A percentile compares a stretch with the other conserved stretches of the same genome.
phyloP scores from a whole-genome alignment of 2,329 filamentous ascomycete genomes.

The Colletotrichum sp. region DNA sequence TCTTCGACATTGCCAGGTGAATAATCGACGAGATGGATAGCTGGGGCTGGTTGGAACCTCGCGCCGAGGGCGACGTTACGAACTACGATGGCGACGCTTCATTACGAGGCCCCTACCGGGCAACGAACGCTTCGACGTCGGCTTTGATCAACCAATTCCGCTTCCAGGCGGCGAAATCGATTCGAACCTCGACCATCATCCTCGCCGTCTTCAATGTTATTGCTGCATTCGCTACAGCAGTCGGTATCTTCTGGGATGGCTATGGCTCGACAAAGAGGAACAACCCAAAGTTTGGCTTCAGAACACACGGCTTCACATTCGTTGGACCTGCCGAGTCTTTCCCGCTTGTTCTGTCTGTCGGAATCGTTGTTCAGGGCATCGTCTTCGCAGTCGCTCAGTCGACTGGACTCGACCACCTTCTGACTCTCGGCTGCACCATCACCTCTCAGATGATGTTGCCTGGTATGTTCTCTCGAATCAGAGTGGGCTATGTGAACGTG shows the following conservation, averaged over 20 bases:
- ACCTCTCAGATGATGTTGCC: slow-evolving; percentile 65
- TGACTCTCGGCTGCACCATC: slow-evolving; percentile 56
- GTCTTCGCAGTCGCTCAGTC: slow-evolving; percentile 63
- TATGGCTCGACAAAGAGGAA: slow-evolving; percentile 51
- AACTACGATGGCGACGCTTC: slow-evolving; percentile 26
- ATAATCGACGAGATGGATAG: slow-evolving; percentile 24
- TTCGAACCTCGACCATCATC: slow-evolving; percentile 66
- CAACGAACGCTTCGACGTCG: slow-evolving; percentile 41
- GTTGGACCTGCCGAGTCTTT: slow-evolving; percentile 54
- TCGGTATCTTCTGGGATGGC: slow-evolving; percentile 62
- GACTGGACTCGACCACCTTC: slow-evolving; percentile 55
- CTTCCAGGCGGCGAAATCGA: slow-evolving; percentile 59
- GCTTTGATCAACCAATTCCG: slow-evolving; percentile 55
- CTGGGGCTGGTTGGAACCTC: slow-evolving; percentile 26
- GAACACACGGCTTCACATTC: slow-evolving; percentile 45
- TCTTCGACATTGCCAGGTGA: slow-evolving; percentile 23
- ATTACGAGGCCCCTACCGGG: slow-evolving; percentile 31
- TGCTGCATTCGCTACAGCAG: slow-evolving; percentile 59
- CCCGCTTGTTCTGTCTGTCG: slow-evolving; percentile 62
- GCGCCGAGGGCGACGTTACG: slow-evolving; percentile 26
- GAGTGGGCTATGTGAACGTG: background rate
- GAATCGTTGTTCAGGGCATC: slow-evolving; percentile 63
- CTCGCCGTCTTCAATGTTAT: slow-evolving; percentile 66
- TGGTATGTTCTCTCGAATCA: slow-evolving; percentile 44
- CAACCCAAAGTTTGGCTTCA: slow-evolving; percentile 44